Evolutionary conservation across 192 early-diverging fungal species (phyloP), one percentile per base, ranked within the genome.

Genomic region (Backusella sp.): DNA sequence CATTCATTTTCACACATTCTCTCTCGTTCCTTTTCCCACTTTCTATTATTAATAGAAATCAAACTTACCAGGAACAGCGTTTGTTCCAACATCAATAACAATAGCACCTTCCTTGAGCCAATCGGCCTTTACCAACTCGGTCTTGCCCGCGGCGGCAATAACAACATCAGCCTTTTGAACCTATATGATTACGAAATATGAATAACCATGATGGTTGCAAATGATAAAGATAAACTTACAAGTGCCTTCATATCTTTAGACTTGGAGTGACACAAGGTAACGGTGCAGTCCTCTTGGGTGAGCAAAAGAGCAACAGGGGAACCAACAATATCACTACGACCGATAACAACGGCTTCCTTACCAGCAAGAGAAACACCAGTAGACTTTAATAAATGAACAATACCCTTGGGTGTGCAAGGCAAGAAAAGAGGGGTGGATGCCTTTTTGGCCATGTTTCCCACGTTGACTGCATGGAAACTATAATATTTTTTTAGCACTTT

Each of bases 31-130:
- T 32, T 32, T 32, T 3, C 32, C 32, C 28, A n/a, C n/a, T 41
- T 19, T 26, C 56, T 26, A 32, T 5, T 3, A 26, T 62, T 56
- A 56, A 53, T 32, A 32, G 32, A 21, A 46, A 66, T 49, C 6
- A 23, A 36, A 39, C 19, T 65, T 85, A 87, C 88, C 89, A 70
- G 86, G 82, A 36, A 95, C 86, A 32, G 95, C 88, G 80, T 99
- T 99, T 77, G 96, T 99, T 46, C 98, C 98, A 6, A 99, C 98
- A 81, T 98, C 98, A 83, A 99, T 96, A 67, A 99, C 95, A 49
- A 97, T 90, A 2, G 92, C 93, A 15, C 96, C 98, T 1, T 88
- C 88, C 84, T 98, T 98, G 77, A 99, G 83, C 97, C 98, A 99
- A n/a, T 90, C 89, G 15, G 94, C 96, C 78, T 95, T 92, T 77